Evolutionary conservation across 176 grass and related monocot genomes (phyloP).

Genomic region (Cocos nucifera): DNA sequence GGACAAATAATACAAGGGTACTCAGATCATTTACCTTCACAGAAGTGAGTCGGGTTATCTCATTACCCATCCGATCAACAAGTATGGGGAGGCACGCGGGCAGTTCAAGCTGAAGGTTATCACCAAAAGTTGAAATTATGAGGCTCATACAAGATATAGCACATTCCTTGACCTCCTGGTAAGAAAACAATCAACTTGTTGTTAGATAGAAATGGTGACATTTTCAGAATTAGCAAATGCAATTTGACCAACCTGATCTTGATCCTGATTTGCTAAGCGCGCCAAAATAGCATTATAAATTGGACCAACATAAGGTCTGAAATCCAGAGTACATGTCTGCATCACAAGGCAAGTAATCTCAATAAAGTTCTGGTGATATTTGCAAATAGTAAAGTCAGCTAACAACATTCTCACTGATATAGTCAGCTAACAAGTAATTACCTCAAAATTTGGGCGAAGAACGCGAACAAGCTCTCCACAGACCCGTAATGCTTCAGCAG

Average conservation of each 20-base stretch:
- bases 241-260: conserved; percentile 71
- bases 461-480: conserved; percentile 90
- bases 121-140: conserved; percentile 89
- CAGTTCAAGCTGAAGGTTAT: conserved; percentile 78
- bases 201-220: too few species aligned
- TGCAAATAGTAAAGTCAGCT: conserved; percentile 1
- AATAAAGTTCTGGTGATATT: not conserved
- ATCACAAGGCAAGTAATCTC: conserved; percentile 9
- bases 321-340: conserved; percentile 56
- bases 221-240: too few species aligned
- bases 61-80: conserved; percentile 99
- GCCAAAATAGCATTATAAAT: conserved; percentile 91
- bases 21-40: conserved; percentile 55
- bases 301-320: conserved; percentile 53
- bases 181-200: not conserved
- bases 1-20: too few species aligned
- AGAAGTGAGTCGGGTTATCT: conserved; percentile 92
- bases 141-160: conserved; percentile 54
- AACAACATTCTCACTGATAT: not conserved
- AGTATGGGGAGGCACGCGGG: conserved; percentile 89
- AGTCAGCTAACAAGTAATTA: conserved; percentile 19
- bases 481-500: conserved; percentile 92
- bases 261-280: conserved; percentile 98
- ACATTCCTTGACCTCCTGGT: conserved; percentile 22
- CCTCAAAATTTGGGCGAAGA: conserved; percentile 80